phyloP scores from a whole-genome alignment of 805 yeast genomes.

The Zygosaccharomyces siamensis region DNA sequence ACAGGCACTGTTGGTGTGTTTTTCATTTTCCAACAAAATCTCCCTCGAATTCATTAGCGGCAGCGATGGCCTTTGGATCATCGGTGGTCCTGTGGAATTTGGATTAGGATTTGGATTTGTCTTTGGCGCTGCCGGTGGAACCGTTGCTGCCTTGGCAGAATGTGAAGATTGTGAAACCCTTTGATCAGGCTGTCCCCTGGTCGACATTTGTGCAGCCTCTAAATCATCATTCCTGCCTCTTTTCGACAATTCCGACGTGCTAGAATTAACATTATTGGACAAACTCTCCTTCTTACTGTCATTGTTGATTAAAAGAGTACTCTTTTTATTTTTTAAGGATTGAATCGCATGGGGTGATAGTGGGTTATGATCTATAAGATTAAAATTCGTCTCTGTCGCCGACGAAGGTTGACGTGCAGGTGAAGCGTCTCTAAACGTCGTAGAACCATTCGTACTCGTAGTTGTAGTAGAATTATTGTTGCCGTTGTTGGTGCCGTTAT shows the following conservation, averaged over 20 bases:
- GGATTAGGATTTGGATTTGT: constrained; percentile 4
- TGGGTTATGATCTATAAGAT: constrained; percentile 28
- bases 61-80: constrained; percentile 25
- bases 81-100: constrained; percentile 7
- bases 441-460: not conserved
- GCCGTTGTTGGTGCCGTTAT: not conserved
- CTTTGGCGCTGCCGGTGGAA: constrained; percentile 9
- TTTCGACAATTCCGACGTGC: not conserved
- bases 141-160: constrained; percentile 10
- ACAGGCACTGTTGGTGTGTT: constrained; percentile 4
- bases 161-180: constrained; percentile 7
- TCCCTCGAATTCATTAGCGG: constrained; percentile 27
- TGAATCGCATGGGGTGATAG: constrained; percentile 27
- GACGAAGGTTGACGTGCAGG: not conserved
- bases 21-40: constrained; percentile 19
- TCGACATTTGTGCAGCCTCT: not conserved
- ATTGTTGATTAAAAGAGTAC: constrained; percentile 27
- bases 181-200: constrained; percentile 1
- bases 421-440: not conserved
- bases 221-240: not conserved
- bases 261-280: not conserved
- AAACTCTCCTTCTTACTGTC: not conserved
- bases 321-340: constrained; percentile 36
- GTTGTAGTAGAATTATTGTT: not conserved
- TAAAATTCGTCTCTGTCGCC: constrained; percentile 9